Conservation (phyloP, 495 filamentous ascomycete genomes). For the Thermochaetoides thermophila region DNA sequence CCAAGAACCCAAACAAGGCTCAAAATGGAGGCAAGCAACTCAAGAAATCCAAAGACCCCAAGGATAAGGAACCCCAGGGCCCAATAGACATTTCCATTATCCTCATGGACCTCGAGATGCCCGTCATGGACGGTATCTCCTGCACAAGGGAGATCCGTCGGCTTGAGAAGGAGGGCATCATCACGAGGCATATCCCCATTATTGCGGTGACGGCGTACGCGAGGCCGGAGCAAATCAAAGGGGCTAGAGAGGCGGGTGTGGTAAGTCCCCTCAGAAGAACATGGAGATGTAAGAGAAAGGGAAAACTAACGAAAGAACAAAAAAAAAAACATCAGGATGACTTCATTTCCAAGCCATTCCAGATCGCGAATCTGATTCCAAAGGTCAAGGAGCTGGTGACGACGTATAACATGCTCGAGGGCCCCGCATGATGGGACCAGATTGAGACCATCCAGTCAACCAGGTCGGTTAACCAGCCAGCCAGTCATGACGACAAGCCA, state of each 20-base stretch:
- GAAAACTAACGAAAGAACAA: too few species aligned
- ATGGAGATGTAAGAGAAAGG: too few species aligned
- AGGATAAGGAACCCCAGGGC: slow-evolving; percentile 11
- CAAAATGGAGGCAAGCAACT: slow-evolving; percentile 19
- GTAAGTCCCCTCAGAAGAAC: slow-evolving; percentile 18
- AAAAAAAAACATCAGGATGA: too few species aligned
- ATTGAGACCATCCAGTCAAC: too few species aligned
- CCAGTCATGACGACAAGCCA: too few species aligned
- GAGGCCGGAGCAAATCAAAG: slow-evolving; percentile 46
- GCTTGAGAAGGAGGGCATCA: slow-evolving; percentile 38
- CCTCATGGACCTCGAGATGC: slow-evolving; percentile 81
- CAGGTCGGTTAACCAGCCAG: too few species aligned
- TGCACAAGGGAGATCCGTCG: slow-evolving; percentile 55
- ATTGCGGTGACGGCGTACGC: slow-evolving; percentile 74
- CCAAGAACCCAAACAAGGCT: too few species aligned
- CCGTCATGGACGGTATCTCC: slow-evolving; percentile 72
- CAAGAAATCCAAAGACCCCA: slow-evolving; percentile 17
- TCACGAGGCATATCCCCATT: slow-evolving; percentile 50
- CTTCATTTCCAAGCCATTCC: slow-evolving; percentile 70
- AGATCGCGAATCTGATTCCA: slow-evolving; percentile 51
- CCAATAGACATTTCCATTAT: slow-evolving; percentile 43
- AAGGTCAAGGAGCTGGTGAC: slow-evolving; percentile 45
- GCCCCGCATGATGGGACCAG: background rate
- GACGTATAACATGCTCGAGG: slow-evolving; percentile 11
- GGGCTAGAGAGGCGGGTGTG: slow-evolving; percentile 37